A percentile compares a stretch with the other conserved stretches of the same genome.
These are phyloP conservation scores for Eragrostis curvula DNA, from an alignment of 176 grass and related monocot genomes.

Conservation along the genomic window DNA sequence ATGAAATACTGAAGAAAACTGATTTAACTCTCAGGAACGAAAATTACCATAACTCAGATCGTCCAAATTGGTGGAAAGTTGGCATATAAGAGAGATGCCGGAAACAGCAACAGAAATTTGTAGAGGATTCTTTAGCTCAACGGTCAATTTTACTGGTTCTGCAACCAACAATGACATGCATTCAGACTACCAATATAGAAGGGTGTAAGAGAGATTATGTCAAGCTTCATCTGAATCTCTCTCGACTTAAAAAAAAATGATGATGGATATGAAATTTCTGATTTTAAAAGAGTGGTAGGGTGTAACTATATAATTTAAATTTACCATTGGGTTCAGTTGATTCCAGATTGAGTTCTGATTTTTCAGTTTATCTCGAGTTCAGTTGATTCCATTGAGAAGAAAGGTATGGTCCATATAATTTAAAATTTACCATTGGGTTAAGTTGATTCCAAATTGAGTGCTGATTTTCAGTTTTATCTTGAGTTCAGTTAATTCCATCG, in stretches of 20 bases:
- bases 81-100: slow-evolving; percentile 83
- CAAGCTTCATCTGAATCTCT: slow-evolving; percentile 23
- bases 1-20: slow-evolving; percentile 23
- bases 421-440: background rate
- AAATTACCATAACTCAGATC: slow-evolving; percentile 65
- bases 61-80: slow-evolving; percentile 67
- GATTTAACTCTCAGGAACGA: slow-evolving; percentile 12
- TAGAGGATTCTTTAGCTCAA: slow-evolving; percentile 96
- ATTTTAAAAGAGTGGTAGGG: no score
- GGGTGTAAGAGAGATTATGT: slow-evolving; percentile 14
- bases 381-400: background rate
- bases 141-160: slow-evolving; percentile 83
- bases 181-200: slow-evolving; percentile 31
- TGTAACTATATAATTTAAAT: no score
- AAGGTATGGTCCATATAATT: background rate
- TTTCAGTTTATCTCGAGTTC: background rate
- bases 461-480: background rate
- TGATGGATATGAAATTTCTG: slow-evolving; percentile 15
- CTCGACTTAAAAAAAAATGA: background rate
- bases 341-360: slow-evolving; percentile 8
- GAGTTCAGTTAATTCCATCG: background rate
- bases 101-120: slow-evolving; percentile 88
- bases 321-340: background rate
- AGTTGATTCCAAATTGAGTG: slow-evolving; percentile 12
- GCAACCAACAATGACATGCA: slow-evolving; percentile 56